A percentile compares a stretch with the other conserved stretches of the same genome.
Evolutionary conservation across 2,329 filamentous ascomycete genomes (phyloP).

Genomic region (Fusarium foetens): DNA sequence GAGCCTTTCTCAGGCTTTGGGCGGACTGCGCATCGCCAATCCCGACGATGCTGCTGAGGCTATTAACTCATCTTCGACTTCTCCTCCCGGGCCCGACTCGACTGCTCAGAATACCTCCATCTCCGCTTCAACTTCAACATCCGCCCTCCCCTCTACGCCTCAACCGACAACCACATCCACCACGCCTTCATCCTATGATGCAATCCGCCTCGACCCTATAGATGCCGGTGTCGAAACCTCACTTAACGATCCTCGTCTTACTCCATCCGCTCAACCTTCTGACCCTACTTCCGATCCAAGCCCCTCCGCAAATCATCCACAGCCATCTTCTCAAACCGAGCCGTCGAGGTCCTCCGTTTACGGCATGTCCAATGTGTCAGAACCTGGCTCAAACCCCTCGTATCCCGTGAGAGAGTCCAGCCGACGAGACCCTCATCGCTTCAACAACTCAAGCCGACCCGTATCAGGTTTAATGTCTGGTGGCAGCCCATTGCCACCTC

Average conservation of each 20-base stretch:
- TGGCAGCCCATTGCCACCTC: slow-evolving; percentile 74
- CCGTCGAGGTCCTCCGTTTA: slow-evolving; percentile 60
- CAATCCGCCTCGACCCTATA: slow-evolving; percentile 41
- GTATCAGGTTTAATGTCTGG: slow-evolving; percentile 56
- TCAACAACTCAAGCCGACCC: slow-evolving; percentile 71
- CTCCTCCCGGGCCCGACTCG: slow-evolving; percentile 37
- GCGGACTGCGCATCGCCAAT: slow-evolving; percentile 95
- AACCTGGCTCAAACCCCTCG: slow-evolving; percentile 67
- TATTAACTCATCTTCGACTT: slow-evolving; percentile 41
- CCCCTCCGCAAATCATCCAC: slow-evolving; percentile 18
- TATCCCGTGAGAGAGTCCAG: slow-evolving; percentile 73
- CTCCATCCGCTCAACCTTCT: slow-evolving; percentile 23
- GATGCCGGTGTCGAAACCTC: slow-evolving; percentile 35
- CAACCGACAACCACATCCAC: slow-evolving; percentile 34
- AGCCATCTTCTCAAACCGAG: slow-evolving; percentile 36
- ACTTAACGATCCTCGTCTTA: slow-evolving; percentile 39
- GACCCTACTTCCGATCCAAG: slow-evolving; percentile 27
- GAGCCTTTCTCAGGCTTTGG: slow-evolving; percentile 90
- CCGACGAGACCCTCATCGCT: slow-evolving; percentile 67
- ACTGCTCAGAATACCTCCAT: slow-evolving; percentile 23
- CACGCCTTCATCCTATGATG: slow-evolving; percentile 36
- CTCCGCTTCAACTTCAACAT: slow-evolving; percentile 30
- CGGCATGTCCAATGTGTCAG: slow-evolving; percentile 65
- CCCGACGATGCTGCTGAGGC: slow-evolving; percentile 76
- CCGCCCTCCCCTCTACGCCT: slow-evolving; percentile 22